Conservation (phyloP, 2,329 filamentous ascomycete species). For the Ambrosiella xylebori region DNA sequence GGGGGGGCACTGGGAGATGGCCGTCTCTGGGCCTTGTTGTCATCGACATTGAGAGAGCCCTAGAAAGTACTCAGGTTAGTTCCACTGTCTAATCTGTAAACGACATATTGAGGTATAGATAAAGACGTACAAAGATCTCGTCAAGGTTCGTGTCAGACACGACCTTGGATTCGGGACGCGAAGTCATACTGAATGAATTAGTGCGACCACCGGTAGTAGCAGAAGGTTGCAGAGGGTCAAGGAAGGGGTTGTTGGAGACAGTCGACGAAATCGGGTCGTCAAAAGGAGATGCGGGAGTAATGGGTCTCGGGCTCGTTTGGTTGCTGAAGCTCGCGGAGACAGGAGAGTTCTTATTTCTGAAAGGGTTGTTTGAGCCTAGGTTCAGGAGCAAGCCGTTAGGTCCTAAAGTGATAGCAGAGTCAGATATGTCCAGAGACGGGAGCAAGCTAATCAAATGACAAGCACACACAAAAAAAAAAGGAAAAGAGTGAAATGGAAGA, state of each 20-base stretch:
- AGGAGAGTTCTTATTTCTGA: conserved; percentile 53
- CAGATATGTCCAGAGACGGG: conserved; percentile 26
- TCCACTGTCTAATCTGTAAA: not conserved
- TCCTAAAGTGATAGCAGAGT: conserved; percentile 29
- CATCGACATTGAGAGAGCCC: conserved; percentile 35
- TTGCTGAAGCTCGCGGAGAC: conserved; percentile 18
- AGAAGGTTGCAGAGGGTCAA: conserved; percentile 30
- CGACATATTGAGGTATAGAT: not conserved
- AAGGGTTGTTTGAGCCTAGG: conserved; percentile 70
- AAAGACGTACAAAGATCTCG: conserved; percentile 57
- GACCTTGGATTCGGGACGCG: conserved; percentile 27
- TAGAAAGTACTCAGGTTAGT: not conserved
- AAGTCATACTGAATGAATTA: conserved; percentile 25
- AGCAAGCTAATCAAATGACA: not conserved
- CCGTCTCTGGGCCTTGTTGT: conserved; percentile 40
- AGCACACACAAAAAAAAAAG: conserved; percentile 4
- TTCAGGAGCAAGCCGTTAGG: conserved; percentile 38
- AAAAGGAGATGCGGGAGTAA: conserved; percentile 36
- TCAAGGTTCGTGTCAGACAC: conserved; percentile 34
- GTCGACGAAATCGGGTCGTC: conserved; percentile 40
- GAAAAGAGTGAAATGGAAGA: not conserved
- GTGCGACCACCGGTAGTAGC: not conserved
- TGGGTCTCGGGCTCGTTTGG: conserved; percentile 17
- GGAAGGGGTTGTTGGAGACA: conserved; percentile 62
- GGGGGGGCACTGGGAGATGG: conserved; percentile 18